Conservation (phyloP, 1,284 basidiomycete species). For the Filobasidium uniguttulatum region DNA sequence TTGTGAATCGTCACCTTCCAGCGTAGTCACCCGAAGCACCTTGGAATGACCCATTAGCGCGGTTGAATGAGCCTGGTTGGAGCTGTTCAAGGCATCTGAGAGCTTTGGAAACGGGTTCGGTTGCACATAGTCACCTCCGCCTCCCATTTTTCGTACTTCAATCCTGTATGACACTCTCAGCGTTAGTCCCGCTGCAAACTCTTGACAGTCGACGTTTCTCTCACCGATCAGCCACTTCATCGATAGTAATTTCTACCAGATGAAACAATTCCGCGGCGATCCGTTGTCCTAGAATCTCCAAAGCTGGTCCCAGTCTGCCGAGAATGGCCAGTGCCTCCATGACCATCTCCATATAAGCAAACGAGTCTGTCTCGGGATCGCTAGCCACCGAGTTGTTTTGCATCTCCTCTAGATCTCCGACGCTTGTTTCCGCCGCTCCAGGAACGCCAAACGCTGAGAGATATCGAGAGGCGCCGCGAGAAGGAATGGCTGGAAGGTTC, state of each 20-base stretch:
- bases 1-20: slow-evolving; percentile 61
- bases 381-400: not conserved
- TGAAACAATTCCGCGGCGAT: slow-evolving; percentile 71
- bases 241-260: slow-evolving; percentile 72
- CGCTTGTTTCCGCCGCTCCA: not conserved
- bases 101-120: too few relatives aligned
- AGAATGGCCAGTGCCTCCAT: slow-evolving; percentile 83
- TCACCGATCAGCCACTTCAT: slow-evolving; percentile 77
- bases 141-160: slow-evolving; percentile 11
- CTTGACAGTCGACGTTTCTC: slow-evolving; percentile 1
- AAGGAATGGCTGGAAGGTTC: slow-evolving; percentile 11
- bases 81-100: too few relatives aligned
- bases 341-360: slow-evolving; percentile 83
- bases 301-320: slow-evolving; percentile 69
- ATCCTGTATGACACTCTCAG: not conserved
- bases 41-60: not conserved
- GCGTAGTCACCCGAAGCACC: slow-evolving; percentile 52
- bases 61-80: not conserved
- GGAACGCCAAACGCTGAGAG: slow-evolving; percentile 16
- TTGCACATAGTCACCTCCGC: not conserved
- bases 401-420: not conserved
- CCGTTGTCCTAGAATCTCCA: slow-evolving; percentile 75
- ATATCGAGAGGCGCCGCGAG: slow-evolving; percentile 12
- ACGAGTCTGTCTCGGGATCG: slow-evolving; percentile 87
- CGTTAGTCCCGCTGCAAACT: not conserved